Base-by-base conservation (phyloP, 2,329 filamentous ascomycete species). In the Diaporthe sp. region DNA sequence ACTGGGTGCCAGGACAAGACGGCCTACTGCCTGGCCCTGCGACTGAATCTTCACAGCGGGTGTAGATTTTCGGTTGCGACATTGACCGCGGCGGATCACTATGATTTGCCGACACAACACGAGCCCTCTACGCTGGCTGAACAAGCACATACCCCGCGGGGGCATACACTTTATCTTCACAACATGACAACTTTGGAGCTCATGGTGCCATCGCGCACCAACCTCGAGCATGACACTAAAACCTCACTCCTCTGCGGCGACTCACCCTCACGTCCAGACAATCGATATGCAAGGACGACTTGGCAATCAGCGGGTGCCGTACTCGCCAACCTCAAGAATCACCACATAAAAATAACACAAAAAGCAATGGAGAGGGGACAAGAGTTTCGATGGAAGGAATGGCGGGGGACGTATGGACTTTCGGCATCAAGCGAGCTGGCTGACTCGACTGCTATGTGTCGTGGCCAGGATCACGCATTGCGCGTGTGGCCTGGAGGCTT, bases 161-260 rank as follows among this genome's bases (percentile, higher is more conserved):
- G 58, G 58, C 65, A 55, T 12, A 70, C 47, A 53, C 20, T 39
- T 65, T 44, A 42, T 42, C 58, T 55, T 37, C 20, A 65, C 71
- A 25, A 68, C 60, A 72, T 60, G 67, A 72, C 68, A 72, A 55
- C n/a, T 55, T 55, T 60, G 68, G 53, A 51, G 55, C 65, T 72
- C 68, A 39, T 72, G 75, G 60, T 70, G 71, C 28, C 58, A n/a
- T 39, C 15, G 6, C 34, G 20, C 49, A 55, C 65, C 37, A 55
- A 57, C 61, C 68, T 72, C 53, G 75, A 72, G 49, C 44, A 58
- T 15, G 39, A 42, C 28, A 55, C 67, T 37, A 63, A 28, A 60
- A 60, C 15, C 37, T 31, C n/a, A 49, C 51, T 63, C 28, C 51
- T 63, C 28, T 61, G 17, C 57, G 20, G 25, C 22, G 20, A 5